Percentiles rank a stretch among this genome's conserved stretches.
These are phyloP conservation scores for Pugionium dolabratum DNA, from an alignment of 345 rosid species.

Conservation along the genomic window DNA sequence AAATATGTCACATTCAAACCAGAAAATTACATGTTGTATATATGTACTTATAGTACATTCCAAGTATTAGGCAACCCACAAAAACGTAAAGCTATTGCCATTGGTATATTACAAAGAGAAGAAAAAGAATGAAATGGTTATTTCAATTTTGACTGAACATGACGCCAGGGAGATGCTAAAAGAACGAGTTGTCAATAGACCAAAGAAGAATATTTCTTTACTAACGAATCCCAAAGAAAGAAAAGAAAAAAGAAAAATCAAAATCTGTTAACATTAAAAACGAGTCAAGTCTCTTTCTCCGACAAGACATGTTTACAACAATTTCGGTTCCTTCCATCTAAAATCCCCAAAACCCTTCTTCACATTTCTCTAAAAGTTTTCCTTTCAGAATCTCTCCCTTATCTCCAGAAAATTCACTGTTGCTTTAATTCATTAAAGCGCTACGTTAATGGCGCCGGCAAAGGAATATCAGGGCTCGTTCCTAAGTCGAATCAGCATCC, in stretches of 20 bases:
- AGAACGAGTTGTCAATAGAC: neutral
- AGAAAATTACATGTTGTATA: neutral
- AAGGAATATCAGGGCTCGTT: slow-evolving; percentile 73
- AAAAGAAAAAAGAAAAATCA: neutral
- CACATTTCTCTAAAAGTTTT: neutral
- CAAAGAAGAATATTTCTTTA: slow-evolving; percentile 33
- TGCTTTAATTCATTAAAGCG: slow-evolving; percentile 5
- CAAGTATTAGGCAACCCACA: neutral
- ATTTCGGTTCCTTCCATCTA: slow-evolving; percentile 22
- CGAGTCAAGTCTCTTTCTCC: slow-evolving; percentile 30
- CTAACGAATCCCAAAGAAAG: neutral
- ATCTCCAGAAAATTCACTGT: slow-evolving; percentile 12
- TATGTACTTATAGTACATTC: too few species aligned
- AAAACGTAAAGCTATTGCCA: slow-evolving; percentile 1
- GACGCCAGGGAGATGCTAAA: neutral
- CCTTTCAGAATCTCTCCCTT: slow-evolving; percentile 25
- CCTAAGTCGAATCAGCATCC: slow-evolving; percentile 84
- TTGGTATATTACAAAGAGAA: too few species aligned
- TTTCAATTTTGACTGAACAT: too few species aligned
- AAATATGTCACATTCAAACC: slow-evolving; percentile 21
- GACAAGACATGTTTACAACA: slow-evolving; percentile 41
- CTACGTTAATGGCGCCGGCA: slow-evolving; percentile 49
- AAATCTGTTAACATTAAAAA: slow-evolving; percentile 3
- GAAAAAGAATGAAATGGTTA: too few species aligned
- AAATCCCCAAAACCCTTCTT: slow-evolving; percentile 13